Evolutionary conservation across 352 stramenopile species (phyloP).

Genomic region (Phytophthora meadii): DNA sequence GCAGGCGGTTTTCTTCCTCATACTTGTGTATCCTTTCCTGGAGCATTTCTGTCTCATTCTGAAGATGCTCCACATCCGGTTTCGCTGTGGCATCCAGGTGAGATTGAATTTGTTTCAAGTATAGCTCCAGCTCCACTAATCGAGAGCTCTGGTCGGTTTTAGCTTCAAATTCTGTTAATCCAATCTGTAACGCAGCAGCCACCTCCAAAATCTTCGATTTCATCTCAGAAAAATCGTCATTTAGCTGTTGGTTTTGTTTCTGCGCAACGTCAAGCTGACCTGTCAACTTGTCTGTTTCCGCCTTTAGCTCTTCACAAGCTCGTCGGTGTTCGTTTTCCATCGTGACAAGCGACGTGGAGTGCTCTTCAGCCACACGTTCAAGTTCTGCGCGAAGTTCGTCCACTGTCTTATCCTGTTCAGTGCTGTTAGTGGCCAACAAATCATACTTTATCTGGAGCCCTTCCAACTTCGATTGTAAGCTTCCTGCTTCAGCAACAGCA

Average conservation of each 20-base stretch:
- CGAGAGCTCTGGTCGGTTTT: conserved; percentile 1
- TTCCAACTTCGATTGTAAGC: conserved; percentile 32
- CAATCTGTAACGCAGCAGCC: conserved; percentile 12
- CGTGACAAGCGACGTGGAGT: conserved; percentile 22
- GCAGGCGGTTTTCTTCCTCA: conserved; percentile 33
- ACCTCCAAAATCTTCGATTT: conserved; percentile 29
- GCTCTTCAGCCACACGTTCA: conserved; percentile 31
- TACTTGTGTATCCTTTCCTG: conserved; percentile 30
- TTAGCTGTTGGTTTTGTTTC: conserved; percentile 21
- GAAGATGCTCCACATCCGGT: conserved; percentile 9
- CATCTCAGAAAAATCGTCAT: conserved; percentile 20
- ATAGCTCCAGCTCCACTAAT: conserved; percentile 22
- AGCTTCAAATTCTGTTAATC: background rate
- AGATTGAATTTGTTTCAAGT: conserved; percentile 28
- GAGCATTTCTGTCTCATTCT: conserved; percentile 21
- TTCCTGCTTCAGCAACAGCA: conserved; percentile 28
- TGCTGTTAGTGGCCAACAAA: conserved; percentile 12
- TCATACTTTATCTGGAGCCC: conserved; percentile 20
- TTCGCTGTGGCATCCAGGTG: conserved; percentile 21
- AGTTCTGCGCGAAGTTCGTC: conserved; percentile 31
- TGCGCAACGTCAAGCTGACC: conserved; percentile 14
- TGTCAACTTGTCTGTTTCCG: conserved; percentile 12
- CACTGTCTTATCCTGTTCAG: conserved; percentile 20
- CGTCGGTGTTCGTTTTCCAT: conserved; percentile 22
- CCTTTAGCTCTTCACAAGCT: conserved; percentile 13